Base-by-base conservation (phyloP, 1,139 yeast genomes). In the Hyphopichia khmerensis region DNA sequence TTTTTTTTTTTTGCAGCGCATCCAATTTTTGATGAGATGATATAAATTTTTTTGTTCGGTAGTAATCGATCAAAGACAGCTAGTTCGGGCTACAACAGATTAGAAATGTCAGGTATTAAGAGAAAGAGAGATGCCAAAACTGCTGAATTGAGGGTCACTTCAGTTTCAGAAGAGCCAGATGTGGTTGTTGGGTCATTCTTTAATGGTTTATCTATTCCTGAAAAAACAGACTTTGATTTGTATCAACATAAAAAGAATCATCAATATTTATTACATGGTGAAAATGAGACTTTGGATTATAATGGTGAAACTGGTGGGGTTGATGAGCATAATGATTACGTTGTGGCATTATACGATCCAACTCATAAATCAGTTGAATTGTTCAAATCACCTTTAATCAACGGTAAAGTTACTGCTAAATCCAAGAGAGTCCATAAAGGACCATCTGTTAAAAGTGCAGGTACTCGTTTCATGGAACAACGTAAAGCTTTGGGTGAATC, bases 401-500 rank as follows among this genome's bases (percentile, higher is more conserved):
- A 79, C 19, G 77, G 83, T 7, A 72, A 66, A 53, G 86, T 79
- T 43, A 72, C 77, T 36, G 74, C 86, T 15, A 79, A 75, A 62
- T 64, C 75, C 4, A 77, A 74, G 51, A 75, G 79, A 54, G 63
- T 62, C 33, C 68, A 69, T 48, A 69, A 68, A 38, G 87, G 90
- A 2, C 95, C 93, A 29, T 66, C 72, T 23, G 72, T 87, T 46
- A 80, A 75, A 62, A 81, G 77, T 54, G 64, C 67, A 30, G 82
- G 83, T 47, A 71, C 75, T 13, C 75, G 82, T 55, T 67, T 72
- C 51, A 64, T 73, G 34, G 70, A 72, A 13, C 88, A 87, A 65
- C 78, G 96, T 61, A 87, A 79, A 49, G 87, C 88, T 3, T 76
- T 93, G 56, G 99, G 99, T 59, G 93, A 89, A 65, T 95, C 95